These are phyloP conservation scores for Vaucheria bursata DNA, from an alignment of 352 stramenopile species.

Conservation along the genomic window DNA sequence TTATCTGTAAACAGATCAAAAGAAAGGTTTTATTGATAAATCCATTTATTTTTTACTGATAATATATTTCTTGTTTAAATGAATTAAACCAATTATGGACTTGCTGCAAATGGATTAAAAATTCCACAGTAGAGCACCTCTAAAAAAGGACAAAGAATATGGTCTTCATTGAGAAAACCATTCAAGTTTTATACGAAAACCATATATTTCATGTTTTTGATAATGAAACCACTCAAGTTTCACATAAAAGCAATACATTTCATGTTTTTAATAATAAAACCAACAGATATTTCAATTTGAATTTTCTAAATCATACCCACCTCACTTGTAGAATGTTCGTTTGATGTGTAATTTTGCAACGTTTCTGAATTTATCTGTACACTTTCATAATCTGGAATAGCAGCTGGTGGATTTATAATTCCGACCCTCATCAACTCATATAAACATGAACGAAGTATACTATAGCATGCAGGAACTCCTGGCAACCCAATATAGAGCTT, in stretches of 20 bases:
- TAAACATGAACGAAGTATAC: constrained; percentile 32
- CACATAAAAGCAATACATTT: neutral
- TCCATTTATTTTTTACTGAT: neutral
- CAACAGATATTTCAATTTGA: neutral
- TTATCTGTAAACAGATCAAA: neutral
- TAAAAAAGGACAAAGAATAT: no score
- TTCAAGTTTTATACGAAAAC: no score
- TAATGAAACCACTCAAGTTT: neutral
- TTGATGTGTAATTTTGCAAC: neutral
- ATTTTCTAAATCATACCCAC: neutral
- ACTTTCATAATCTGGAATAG: constrained; percentile 14
- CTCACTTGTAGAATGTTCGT: neutral
- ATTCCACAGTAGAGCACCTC: no score
- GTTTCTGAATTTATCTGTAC: constrained; percentile 11
- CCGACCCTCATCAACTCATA: constrained; percentile 34
- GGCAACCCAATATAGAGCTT: constrained; percentile 41
- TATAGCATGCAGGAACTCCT: constrained; percentile 15
- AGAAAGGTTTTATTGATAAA: neutral
- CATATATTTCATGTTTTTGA: neutral
- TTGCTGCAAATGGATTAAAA: no score
- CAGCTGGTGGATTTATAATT: constrained; percentile 20
- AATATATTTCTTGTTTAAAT: neutral
- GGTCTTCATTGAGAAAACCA: no score
- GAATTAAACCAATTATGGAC: neutral
- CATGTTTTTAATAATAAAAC: neutral